Base-by-base conservation (phyloP, 306 rosid species). In the Erythrophleum fordii region DNA sequence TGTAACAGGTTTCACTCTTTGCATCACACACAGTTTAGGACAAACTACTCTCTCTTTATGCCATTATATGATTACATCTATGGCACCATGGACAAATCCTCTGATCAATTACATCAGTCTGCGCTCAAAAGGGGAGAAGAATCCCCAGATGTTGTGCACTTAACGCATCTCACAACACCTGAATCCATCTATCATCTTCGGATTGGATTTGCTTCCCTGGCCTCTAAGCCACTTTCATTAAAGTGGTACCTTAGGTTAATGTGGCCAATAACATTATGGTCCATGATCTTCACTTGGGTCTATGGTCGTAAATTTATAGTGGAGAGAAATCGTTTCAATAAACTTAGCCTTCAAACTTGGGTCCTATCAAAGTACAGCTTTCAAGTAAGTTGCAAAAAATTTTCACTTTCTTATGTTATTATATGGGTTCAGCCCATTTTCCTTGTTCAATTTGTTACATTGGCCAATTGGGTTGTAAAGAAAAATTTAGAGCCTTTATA, bases 141-240 rank as follows among this genome's bases (percentile, higher is more conserved):
- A 3, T 17, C 28, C 0, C 59, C 89, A 0, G 56, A 87, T 34
- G 83, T 83, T 8, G 78, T 89, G n/a, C 83, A 87, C 66, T 80
- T 89, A 10, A 67, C 83, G 5, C 92, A 89, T 53, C 48, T 89
- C 0, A 89, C 86, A 0, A 87, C 86, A 8, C 84, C 84, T 0
- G 81, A 80, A 3, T 89, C 92, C 8, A 83, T 89, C 20, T 89
- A 80, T 18, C 90, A 89, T 60, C 80, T 87, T 3, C 83, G 76
- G 6, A 12, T 87, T 3, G 95, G 90, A 1, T 90, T 90, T 79
- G 88, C 97, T 8, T 39, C 77, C 23, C 31, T 91, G 25, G 95
- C 98, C 0, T 87, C 95, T 0, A 53, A 45, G 11, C 97, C 95
- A 0, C 75, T 82, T 77, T 69, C 70, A 13, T 48, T 91, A 28